Evolutionary conservation across 1,284 basidiomycete species (phyloP).

Genomic region (Pseudozyma thailandica): DNA sequence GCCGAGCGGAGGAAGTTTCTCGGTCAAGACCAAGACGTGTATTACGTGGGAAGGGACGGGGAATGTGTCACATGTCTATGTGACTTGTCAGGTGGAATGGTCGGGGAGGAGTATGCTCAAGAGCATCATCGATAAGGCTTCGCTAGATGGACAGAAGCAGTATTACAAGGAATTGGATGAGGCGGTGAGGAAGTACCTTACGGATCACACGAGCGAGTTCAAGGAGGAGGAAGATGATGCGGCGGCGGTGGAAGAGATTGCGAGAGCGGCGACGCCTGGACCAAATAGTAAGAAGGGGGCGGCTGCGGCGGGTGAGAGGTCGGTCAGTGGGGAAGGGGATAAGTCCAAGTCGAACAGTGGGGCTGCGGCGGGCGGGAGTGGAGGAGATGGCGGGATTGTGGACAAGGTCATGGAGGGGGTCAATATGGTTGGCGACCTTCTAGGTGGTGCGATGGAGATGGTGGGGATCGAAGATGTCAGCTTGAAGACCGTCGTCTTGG

Average conservation of each 20-base stretch:
- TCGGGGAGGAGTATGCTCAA: slow-evolving; percentile 95
- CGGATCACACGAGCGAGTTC: slow-evolving; percentile 88
- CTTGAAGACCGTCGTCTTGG: slow-evolving; percentile 53
- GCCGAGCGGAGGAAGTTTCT: slow-evolving; percentile 88
- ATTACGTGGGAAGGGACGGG: slow-evolving; percentile 86
- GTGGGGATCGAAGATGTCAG: slow-evolving; percentile 29
- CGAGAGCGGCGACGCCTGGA: slow-evolving; percentile 47
- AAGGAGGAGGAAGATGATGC: slow-evolving; percentile 79
- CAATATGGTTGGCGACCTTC: slow-evolving; percentile 42
- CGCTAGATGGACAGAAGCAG: slow-evolving; percentile 91
- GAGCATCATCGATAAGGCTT: slow-evolving; percentile 91
- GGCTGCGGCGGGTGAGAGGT: slow-evolving; percentile 16
- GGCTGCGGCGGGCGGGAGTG: not conserved
- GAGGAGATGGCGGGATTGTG: slow-evolving; percentile 11
- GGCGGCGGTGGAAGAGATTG: slow-evolving; percentile 61
- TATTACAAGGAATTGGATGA: slow-evolving; percentile 87
- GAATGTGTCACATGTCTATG: slow-evolving; percentile 80
- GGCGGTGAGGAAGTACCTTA: slow-evolving; percentile 81
- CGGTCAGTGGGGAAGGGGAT: slow-evolving; percentile 2
- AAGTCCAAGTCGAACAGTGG: slow-evolving; percentile 5
- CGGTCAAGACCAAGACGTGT: slow-evolving; percentile 92
- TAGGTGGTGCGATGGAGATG: slow-evolving; percentile 46
- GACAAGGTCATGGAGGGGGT: slow-evolving; percentile 26
- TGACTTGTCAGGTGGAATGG: slow-evolving; percentile 95
- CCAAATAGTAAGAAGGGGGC: slow-evolving; percentile 22